Conservation (phyloP, 257 asterid genomes). For the Nicotiana sylvestris region DNA sequence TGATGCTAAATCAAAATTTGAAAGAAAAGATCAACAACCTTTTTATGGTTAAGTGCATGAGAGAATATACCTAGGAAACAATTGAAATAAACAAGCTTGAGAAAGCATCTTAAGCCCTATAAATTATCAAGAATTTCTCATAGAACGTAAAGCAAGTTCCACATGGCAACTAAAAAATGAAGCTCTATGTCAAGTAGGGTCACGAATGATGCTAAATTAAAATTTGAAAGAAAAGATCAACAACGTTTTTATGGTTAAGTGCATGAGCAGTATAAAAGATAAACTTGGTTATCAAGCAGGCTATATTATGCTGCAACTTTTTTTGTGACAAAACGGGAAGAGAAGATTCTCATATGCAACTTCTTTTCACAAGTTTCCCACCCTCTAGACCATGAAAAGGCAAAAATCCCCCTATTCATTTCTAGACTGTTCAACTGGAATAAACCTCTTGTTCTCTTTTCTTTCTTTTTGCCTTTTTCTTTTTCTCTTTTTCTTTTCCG, state of each 20-base stretch:
- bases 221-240: not conserved
- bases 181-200: not conserved
- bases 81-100: conserved; percentile 5
- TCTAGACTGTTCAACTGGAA: not conserved
- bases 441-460: not conserved
- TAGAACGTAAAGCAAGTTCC: not conserved
- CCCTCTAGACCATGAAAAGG: not conserved
- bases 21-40: not conserved
- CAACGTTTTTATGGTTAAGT: not conserved
- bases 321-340: not conserved
- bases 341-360: not conserved
- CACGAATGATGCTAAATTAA: not conserved
- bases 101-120: not conserved
- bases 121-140: not conserved
- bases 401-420: not conserved
- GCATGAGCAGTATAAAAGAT: not conserved
- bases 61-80: conserved; percentile 53
- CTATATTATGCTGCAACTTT: not conserved
- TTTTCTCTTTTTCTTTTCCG: not conserved
- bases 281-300: not conserved
- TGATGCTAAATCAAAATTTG: not conserved
- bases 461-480: not conserved
- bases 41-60: conserved; percentile 27
- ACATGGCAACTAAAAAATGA: not conserved
- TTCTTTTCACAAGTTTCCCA: conserved; percentile 1